These are phyloP conservation scores for Stachybotrys chartarum DNA, from an alignment of 2,329 filamentous ascomycete genomes.

Conservation along the genomic window DNA sequence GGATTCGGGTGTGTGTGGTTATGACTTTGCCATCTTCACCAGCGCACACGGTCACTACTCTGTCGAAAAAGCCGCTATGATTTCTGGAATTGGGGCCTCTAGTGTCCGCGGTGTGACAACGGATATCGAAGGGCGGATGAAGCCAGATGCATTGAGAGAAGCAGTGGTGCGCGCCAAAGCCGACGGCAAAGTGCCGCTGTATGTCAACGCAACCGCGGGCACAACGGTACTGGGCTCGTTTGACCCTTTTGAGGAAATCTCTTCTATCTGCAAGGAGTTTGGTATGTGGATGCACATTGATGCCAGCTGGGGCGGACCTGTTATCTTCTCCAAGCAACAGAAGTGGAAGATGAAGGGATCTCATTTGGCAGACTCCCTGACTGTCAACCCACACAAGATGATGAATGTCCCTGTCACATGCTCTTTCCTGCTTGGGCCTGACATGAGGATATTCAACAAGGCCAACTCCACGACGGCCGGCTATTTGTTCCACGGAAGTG, in stretches of 20 bases:
- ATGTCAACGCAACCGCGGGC: conserved; percentile 91
- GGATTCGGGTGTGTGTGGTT: conserved; percentile 55
- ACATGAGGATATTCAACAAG: conserved; percentile 68
- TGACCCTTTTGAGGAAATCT: conserved; percentile 68
- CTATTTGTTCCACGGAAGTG: conserved; percentile 68
- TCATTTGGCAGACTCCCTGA: conserved; percentile 71
- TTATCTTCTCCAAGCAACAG: conserved; percentile 65
- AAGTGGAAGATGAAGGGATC: conserved; percentile 59
- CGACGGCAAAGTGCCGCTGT: conserved; percentile 75
- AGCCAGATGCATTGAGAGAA: conserved; percentile 54
- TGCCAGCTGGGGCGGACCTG: conserved; percentile 82
- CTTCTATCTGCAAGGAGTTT: conserved; percentile 61
- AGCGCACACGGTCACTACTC: conserved; percentile 89
- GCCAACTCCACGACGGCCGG: conserved; percentile 84
- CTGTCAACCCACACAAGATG: conserved; percentile 97
- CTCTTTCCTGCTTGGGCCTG: conserved; percentile 75
- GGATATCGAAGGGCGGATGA: conserved; percentile 66
- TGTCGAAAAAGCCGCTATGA: conserved; percentile 89
- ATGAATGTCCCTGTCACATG: conserved; percentile 85
- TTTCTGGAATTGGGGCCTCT: conserved; percentile 72
- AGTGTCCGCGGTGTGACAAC: conserved; percentile 70
- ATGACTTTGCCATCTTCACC: conserved; percentile 77
- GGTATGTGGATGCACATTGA: conserved; percentile 91
- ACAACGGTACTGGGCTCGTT: conserved; percentile 90
- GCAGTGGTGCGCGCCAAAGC: conserved; percentile 54